Percentiles rank a stretch among this genome's conserved stretches.
These are phyloP conservation scores for Scedosporium boydii DNA, from an alignment of 2,329 filamentous ascomycete genomes.

Conservation along the genomic window DNA sequence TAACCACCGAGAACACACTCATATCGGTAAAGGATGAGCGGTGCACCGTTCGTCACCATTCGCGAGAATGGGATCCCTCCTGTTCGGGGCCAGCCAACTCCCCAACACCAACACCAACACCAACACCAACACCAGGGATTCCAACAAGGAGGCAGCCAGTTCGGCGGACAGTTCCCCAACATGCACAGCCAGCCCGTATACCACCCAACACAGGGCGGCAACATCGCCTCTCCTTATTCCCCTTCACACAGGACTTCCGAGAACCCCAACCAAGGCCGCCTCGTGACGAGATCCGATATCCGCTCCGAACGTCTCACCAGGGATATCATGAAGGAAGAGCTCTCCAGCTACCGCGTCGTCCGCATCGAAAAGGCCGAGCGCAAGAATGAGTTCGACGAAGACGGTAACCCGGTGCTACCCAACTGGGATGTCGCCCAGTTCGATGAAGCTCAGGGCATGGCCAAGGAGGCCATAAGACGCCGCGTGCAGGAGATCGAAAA, in stretches of 20 bases:
- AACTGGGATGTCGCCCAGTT: constrained; percentile 30
- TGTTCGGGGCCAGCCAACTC: neutral
- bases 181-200: neutral
- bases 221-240: neutral
- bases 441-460: constrained; percentile 24
- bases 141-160: neutral
- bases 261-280: constrained; percentile 11
- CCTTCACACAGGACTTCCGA: neutral
- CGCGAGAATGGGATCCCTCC: neutral
- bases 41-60: neutral
- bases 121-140: neutral
- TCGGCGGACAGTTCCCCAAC: no score
- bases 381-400: constrained; percentile 23
- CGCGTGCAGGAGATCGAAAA: constrained; percentile 28
- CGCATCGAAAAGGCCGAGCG: constrained; percentile 30
- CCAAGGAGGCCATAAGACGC: constrained; percentile 24
- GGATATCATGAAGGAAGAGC: constrained; percentile 25
- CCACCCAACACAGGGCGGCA: neutral
- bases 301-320: constrained; percentile 25
- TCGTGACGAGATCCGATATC: constrained; percentile 23
- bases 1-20: neutral
- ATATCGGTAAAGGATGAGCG: neutral
- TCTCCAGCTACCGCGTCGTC: constrained; percentile 30
- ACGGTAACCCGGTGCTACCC: constrained; percentile 21
- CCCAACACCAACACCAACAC: neutral